phyloP scores from a whole-genome alignment of 306 rosid genomes.

The Dryas drummondii region DNA sequence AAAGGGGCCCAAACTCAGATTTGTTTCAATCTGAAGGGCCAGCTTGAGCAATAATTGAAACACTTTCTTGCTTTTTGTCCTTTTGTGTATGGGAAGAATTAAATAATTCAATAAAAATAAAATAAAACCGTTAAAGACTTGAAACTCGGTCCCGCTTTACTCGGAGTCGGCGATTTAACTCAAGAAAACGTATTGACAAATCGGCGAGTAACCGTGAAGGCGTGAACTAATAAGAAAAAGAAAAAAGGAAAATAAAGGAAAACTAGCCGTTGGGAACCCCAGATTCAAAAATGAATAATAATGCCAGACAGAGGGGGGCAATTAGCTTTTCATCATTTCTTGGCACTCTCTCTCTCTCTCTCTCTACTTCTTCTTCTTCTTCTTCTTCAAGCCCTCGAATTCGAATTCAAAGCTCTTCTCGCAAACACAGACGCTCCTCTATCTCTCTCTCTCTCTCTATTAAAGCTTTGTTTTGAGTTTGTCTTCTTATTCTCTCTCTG shows the following conservation, averaged over 20 bases:
- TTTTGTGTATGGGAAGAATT: conserved; percentile 4
- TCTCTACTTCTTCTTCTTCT: not conserved
- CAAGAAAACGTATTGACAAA: not conserved
- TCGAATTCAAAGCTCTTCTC: not conserved
- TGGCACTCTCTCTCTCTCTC: no score
- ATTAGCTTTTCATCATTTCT: conserved; percentile 9
- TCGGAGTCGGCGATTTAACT: conserved; percentile 16
- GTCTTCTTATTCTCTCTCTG: not conserved
- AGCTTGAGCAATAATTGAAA: conserved; percentile 3
- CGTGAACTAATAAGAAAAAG: conserved; percentile 10
- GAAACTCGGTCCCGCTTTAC: conserved; percentile 36
- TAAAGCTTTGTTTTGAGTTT: no score
- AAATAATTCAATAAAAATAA: not conserved
- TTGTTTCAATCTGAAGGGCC: conserved; percentile 10
- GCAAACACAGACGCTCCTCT: not conserved
- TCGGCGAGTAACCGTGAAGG: not conserved
- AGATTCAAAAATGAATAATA: conserved; percentile 50
- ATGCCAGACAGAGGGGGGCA: conserved; percentile 6
- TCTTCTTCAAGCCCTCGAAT: not conserved
- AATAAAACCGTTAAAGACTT: conserved; percentile 45
- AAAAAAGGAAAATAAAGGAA: conserved; percentile 11
- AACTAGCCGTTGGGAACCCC: conserved; percentile 82
- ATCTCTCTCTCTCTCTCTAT: not conserved
- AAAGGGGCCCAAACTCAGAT: not conserved
- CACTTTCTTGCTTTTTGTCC: conserved; percentile 28